A percentile compares a stretch with the other conserved stretches of the same genome.
Evolutionary conservation across 345 rosid species (phyloP).

Genomic region (Capsella bursapastoris): DNA sequence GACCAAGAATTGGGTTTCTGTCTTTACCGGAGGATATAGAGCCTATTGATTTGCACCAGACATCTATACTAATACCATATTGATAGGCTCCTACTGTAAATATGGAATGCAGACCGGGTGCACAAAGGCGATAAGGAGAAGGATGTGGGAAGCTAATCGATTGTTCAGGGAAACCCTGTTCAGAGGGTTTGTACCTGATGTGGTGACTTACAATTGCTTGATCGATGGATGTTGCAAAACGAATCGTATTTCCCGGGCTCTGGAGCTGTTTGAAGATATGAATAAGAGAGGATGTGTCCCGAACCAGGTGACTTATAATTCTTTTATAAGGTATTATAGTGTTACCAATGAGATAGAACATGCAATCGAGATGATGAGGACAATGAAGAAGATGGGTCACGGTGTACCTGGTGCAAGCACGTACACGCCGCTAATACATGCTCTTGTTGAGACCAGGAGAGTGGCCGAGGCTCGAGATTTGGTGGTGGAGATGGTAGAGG

Average conservation of each 20-base stretch:
- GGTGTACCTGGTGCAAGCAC: conserved; percentile 71
- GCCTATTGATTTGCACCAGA: conserved; percentile 47
- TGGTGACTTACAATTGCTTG: conserved; percentile 84
- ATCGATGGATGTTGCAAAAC: conserved; percentile 90
- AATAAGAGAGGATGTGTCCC: conserved; percentile 68
- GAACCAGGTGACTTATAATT: conserved; percentile 72
- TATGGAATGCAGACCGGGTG: conserved; percentile 82
- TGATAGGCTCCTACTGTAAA: conserved; percentile 79
- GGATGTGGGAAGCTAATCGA: conserved; percentile 88
- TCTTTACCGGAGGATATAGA: too few species aligned
- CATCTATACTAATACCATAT: conserved; percentile 67
- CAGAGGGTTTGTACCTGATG: conserved; percentile 82
- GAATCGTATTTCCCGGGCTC: conserved; percentile 67
- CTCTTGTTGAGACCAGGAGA: conserved; percentile 73
- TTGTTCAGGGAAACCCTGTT: conserved; percentile 85
- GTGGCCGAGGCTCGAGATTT: conserved; percentile 61
- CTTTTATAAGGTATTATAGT: conserved; percentile 78
- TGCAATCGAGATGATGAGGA: conserved; percentile 76
- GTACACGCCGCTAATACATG: conserved; percentile 76
- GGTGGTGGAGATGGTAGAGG: conserved; percentile 70
- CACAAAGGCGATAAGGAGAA: conserved; percentile 76
- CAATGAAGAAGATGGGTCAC: conserved; percentile 69
- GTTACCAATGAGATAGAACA: conserved; percentile 75
- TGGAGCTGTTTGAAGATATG: conserved; percentile 85
- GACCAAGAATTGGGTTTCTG: too few species aligned